Evolutionary conservation across 2,329 filamentous ascomycete genomes (phyloP).

Genomic region (Botrytis medusae): DNA sequence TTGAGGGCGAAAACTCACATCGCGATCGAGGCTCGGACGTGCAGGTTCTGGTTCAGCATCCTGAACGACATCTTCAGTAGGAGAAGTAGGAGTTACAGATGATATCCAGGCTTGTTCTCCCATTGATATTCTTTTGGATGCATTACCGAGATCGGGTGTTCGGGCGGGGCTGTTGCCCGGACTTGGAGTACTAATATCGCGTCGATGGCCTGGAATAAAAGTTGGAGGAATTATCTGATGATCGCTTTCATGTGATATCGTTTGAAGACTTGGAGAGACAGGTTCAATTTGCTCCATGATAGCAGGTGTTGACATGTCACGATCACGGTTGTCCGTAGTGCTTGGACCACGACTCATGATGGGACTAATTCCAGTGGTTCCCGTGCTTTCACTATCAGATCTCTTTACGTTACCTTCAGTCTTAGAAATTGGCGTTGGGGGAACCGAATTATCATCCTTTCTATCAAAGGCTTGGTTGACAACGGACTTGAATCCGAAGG

Average conservation of each 20-base stretch:
- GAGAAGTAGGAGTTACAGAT: slow-evolving; percentile 15
- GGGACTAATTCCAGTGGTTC: slow-evolving; percentile 53
- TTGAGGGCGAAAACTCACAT: slow-evolving; percentile 36
- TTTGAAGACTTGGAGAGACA: slow-evolving; percentile 27
- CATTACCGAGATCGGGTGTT: slow-evolving; percentile 51
- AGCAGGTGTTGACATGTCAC: slow-evolving; percentile 48
- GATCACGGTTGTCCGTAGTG: slow-evolving; percentile 39
- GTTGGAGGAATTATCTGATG: slow-evolving; percentile 32
- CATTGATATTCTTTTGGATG: slow-evolving; percentile 42
- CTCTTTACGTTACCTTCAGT: slow-evolving; percentile 51
- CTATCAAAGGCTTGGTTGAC: slow-evolving; percentile 67
- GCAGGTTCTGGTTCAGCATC: slow-evolving; percentile 19
- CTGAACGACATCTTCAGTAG: slow-evolving; percentile 6
- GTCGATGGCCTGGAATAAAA: slow-evolving; percentile 55
- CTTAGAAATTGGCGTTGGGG: slow-evolving; percentile 51
- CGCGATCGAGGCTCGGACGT: slow-evolving; percentile 31
- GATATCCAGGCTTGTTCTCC: slow-evolving; percentile 47
- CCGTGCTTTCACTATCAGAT: slow-evolving; percentile 62
- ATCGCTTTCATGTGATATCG: slow-evolving; percentile 20
- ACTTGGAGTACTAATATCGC: slow-evolving; percentile 58
- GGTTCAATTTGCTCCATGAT: slow-evolving; percentile 52
- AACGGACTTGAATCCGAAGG: slow-evolving; percentile 56
- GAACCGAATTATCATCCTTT: slow-evolving; percentile 50
- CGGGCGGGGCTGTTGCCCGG: slow-evolving; percentile 61
- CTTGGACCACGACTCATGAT: slow-evolving; percentile 60